Percentiles rank a stretch among this genome's conserved stretches.
Evolutionary conservation across 352 stramenopile species (phyloP).

Genomic region (Globisporangium irregulare): DNA sequence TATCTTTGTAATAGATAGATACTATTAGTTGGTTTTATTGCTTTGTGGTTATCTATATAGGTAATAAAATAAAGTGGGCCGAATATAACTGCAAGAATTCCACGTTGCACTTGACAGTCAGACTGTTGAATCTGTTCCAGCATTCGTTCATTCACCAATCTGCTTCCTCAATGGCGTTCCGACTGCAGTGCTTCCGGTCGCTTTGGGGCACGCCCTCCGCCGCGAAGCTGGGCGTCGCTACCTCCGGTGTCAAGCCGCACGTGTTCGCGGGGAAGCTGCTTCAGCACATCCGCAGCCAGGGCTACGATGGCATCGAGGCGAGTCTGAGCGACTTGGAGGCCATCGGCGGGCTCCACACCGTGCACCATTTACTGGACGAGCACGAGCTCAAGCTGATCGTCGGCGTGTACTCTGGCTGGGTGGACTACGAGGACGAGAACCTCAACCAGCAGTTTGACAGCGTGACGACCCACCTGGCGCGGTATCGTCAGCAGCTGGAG

Average conservation of each 20-base stretch:
- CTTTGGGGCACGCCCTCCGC: slow-evolving; percentile 49
- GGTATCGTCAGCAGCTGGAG: slow-evolving; percentile 35
- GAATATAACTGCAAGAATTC: not conserved
- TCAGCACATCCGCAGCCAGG: slow-evolving; percentile 38
- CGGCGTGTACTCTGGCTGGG: slow-evolving; percentile 69
- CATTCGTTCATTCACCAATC: not conserved
- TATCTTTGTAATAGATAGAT: not conserved
- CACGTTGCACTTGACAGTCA: not conserved
- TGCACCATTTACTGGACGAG: slow-evolving; percentile 40
- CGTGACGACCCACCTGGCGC: slow-evolving; percentile 36
- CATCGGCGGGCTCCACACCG: slow-evolving; percentile 34
- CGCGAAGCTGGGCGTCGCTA: slow-evolving; percentile 24
- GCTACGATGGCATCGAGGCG: slow-evolving; percentile 67
- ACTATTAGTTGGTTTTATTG: no score
- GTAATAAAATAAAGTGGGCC: no score
- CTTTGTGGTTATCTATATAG: no score
- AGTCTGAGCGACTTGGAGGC: slow-evolving; percentile 59
- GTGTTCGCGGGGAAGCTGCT: slow-evolving; percentile 36
- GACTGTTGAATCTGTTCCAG: not conserved
- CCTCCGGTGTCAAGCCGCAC: slow-evolving; percentile 6
- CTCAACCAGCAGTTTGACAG: slow-evolving; percentile 55
- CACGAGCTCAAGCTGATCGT: slow-evolving; percentile 60
- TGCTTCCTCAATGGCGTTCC: slow-evolving; percentile 14
- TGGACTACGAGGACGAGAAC: slow-evolving; percentile 59
- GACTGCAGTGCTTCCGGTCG: slow-evolving; percentile 51